Percentiles rank a stretch among this genome's conserved stretches.
These are phyloP conservation scores for Penicillium turbatum DNA, from an alignment of 495 filamentous ascomycete genomes.

Conservation along the genomic window DNA sequence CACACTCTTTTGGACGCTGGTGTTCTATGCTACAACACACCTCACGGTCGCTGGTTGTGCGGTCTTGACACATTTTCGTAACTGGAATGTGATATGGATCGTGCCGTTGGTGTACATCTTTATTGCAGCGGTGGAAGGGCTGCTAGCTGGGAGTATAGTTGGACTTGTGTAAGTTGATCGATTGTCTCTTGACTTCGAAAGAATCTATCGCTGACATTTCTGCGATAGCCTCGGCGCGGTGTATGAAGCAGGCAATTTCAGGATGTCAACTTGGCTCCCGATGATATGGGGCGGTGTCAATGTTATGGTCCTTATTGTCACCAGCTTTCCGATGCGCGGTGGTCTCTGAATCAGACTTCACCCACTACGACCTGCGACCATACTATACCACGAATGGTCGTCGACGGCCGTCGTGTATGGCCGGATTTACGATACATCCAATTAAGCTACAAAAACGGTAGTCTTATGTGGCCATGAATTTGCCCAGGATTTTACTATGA, in stretches of 20 bases:
- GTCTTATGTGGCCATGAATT: neutral
- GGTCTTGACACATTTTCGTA: constrained; percentile 61
- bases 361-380: neutral
- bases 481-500: constrained; percentile 13
- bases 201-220: constrained; percentile 13
- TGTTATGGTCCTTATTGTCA: constrained; percentile 80
- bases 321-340: constrained; percentile 94
- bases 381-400: neutral
- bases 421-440: neutral
- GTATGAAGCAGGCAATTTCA: constrained; percentile 82
- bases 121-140: constrained; percentile 73
- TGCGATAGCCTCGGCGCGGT: constrained; percentile 71
- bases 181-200: neutral
- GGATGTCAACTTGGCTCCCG: constrained; percentile 97
- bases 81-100: constrained; percentile 72
- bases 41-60: constrained; percentile 63
- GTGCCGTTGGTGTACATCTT: constrained; percentile 71
- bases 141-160: constrained; percentile 84
- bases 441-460: neutral
- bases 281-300: constrained; percentile 93
- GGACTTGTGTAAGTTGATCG: constrained; percentile 72
- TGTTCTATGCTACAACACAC: constrained; percentile 45
- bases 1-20: constrained; percentile 80
- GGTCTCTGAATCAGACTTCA: constrained; percentile 57
- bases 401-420: neutral